Evolutionary conservation across 495 filamentous ascomycete genomes (phyloP).

Genomic region (Aspergillus haitiensis): DNA sequence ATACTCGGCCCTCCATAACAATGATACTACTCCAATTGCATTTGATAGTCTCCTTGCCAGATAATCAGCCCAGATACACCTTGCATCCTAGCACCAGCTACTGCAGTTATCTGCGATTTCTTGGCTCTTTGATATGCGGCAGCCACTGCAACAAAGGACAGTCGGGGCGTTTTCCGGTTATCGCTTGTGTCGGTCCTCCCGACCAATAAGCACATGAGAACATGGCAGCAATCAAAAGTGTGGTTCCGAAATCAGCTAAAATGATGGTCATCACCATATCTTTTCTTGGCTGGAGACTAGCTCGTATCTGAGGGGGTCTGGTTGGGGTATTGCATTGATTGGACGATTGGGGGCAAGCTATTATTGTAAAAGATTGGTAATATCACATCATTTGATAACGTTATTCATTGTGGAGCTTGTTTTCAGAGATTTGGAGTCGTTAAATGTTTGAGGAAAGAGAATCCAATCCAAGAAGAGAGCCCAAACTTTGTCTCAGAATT

Average conservation of each 20-base stretch:
- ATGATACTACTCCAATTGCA: background rate
- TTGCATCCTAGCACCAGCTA: background rate
- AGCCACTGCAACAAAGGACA: background rate
- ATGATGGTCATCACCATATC: background rate
- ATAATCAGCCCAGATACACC: background rate
- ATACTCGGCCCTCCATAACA: background rate
- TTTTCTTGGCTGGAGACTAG: conserved; percentile 2
- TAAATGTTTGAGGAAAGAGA: conserved; percentile 1
- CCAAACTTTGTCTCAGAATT: background rate
- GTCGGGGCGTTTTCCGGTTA: background rate
- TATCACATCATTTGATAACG: conserved; percentile 4
- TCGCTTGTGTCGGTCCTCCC: background rate
- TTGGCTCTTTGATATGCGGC: conserved; percentile 18
- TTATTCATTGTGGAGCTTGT: background rate
- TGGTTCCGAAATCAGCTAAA: background rate
- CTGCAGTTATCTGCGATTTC: conserved; percentile 20
- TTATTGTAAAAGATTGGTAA: background rate
- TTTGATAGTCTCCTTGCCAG: background rate
- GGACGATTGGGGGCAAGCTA: background rate
- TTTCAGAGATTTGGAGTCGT: background rate
- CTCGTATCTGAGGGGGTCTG: background rate
- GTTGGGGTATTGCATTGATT: conserved; percentile 1
- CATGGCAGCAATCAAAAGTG: background rate
- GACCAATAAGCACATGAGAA: conserved; percentile 4
- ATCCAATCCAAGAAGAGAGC: background rate